Percentiles rank a stretch among this genome's conserved stretches.
Evolutionary conservation across 208 protist species (phyloP).

Genomic region (Leishmania gerbilli): DNA sequence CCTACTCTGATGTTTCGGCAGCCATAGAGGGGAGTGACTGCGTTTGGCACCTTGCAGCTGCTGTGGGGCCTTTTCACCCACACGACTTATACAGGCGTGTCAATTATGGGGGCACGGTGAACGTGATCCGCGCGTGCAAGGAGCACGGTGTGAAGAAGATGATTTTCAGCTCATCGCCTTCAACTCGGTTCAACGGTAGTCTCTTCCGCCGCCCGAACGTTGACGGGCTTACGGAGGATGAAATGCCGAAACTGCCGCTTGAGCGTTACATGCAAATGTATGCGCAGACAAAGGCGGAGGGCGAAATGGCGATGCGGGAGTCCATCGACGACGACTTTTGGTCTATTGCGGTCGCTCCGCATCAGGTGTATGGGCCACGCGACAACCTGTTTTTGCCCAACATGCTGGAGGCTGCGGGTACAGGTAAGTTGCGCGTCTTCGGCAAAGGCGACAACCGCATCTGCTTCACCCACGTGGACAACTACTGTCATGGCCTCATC

Average conservation of each 20-base stretch:
- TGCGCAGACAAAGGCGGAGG: conserved; percentile 93
- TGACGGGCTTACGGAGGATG: conserved; percentile 90
- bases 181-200: conserved; percentile 91
- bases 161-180: conserved; percentile 94
- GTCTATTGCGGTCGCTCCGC: conserved; percentile 91
- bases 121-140: conserved; percentile 94
- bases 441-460: conserved; percentile 92
- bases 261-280: conserved; percentile 94
- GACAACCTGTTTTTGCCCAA: conserved; percentile 96
- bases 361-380: conserved; percentile 95
- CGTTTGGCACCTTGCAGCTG: conserved; percentile 94
- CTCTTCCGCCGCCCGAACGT: conserved; percentile 91
- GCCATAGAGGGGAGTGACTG: conserved; percentile 91
- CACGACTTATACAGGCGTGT: conserved; percentile 86
- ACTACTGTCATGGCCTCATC: conserved; percentile 95
- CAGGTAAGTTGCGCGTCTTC: conserved; percentile 94
- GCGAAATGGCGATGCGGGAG: conserved; percentile 86
- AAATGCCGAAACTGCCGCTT: conserved; percentile 89
- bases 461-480: conserved; percentile 96
- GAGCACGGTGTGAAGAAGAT: conserved; percentile 90
- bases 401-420: conserved; percentile 93
- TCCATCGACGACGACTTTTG: conserved; percentile 86
- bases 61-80: conserved; percentile 95
- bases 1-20: conserved; percentile 69
- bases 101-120: conserved; percentile 93